Conservation (phyloP, 192 early-diverging fungal genomes). For the Backusella liffmaniae region DNA sequence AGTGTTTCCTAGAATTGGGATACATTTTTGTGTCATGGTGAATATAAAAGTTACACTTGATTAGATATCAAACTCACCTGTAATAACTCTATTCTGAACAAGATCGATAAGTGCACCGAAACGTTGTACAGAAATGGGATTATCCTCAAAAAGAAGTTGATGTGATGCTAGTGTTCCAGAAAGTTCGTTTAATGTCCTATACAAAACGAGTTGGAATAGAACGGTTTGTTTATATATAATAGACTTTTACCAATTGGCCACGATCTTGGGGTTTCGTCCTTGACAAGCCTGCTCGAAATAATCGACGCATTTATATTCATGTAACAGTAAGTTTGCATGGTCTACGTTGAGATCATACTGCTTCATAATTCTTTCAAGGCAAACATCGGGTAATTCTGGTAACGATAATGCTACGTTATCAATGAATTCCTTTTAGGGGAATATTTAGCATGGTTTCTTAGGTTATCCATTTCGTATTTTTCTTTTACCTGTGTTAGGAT, state of each 20-base stretch:
- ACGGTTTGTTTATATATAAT: slow-evolving; percentile 16
- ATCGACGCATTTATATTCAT: slow-evolving; percentile 67
- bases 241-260: slow-evolving; percentile 47
- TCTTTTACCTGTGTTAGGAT: slow-evolving; percentile 38
- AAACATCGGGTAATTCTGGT: slow-evolving; percentile 75
- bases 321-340: slow-evolving; percentile 65
- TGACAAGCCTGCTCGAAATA: slow-evolving; percentile 69
- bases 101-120: slow-evolving; percentile 65
- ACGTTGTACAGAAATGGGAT: slow-evolving; percentile 53
- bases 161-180: slow-evolving; percentile 52
- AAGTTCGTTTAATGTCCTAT: slow-evolving; percentile 61
- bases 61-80: slow-evolving; percentile 37
- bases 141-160: slow-evolving; percentile 40
- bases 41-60: no score
- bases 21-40: neutral
- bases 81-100: slow-evolving; percentile 53
- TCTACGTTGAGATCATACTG: slow-evolving; percentile 60
- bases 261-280: slow-evolving; percentile 34
- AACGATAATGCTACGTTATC: slow-evolving; percentile 40
- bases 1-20: slow-evolving; percentile 34
- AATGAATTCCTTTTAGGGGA: slow-evolving; percentile 41
- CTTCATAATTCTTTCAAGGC: slow-evolving; percentile 51
- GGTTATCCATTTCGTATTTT: neutral
- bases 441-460: neutral
- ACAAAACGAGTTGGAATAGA: no score